Evolutionary conservation across 139 green algal genomes (phyloP).

Genomic region (Picochlorum sp.): DNA sequence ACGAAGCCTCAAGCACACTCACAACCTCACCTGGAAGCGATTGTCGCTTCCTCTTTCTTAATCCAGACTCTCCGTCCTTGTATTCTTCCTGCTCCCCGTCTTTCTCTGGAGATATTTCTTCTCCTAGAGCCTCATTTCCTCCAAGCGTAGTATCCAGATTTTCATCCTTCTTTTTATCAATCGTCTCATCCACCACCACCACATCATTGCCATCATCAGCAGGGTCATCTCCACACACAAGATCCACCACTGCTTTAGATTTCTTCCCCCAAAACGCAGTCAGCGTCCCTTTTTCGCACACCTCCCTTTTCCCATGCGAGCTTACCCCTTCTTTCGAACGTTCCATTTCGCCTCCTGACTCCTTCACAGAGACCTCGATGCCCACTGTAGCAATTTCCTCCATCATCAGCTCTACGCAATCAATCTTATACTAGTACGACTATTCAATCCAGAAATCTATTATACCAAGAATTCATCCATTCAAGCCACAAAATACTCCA

Average conservation of each 20-base stretch:
- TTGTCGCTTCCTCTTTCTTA: not conserved
- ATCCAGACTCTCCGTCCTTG: not conserved
- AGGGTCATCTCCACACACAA: too few species aligned
- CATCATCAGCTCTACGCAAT: too few species aligned
- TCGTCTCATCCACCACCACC: not conserved
- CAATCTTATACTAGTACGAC: too few species aligned
- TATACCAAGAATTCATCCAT: too few species aligned
- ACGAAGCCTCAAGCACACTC: slow-evolving; percentile 5
- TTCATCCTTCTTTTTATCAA: not conserved
- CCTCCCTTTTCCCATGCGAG: not conserved
- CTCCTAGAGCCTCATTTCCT: not conserved
- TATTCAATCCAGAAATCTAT: too few species aligned
- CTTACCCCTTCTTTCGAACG: not conserved
- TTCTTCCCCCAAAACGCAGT: slow-evolving; percentile 11
- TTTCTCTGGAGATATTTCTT: not conserved
- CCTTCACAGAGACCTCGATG: too few species aligned
- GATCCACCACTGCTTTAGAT: not conserved
- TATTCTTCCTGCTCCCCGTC: not conserved
- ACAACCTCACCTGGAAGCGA: not conserved
- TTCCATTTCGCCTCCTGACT: not conserved
- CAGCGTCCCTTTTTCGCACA: slow-evolving; percentile 11
- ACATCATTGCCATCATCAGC: not conserved
- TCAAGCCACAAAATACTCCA: too few species aligned
- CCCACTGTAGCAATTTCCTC: too few species aligned
- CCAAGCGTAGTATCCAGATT: too few species aligned